Percentiles rank a stretch among this genome's conserved stretches.
Evolutionary conservation across 192 early-diverging fungal species (phyloP).

Genomic region (Backusella psychrophila): DNA sequence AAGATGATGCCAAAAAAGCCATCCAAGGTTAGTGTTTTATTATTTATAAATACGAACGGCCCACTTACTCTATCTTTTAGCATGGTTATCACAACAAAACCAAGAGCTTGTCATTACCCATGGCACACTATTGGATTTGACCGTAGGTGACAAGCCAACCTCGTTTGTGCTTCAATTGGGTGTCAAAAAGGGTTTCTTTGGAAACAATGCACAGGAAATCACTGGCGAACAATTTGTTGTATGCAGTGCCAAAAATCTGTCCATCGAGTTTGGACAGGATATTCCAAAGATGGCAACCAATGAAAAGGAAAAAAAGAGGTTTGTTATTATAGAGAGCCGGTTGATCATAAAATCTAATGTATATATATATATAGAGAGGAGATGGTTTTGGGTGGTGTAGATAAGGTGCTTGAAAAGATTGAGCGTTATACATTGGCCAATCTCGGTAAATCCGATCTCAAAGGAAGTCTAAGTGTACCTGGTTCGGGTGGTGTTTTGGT

Average conservation of each 20-base stretch:
- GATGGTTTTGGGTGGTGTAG: constrained; percentile 43
- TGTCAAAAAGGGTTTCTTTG: constrained; percentile 29
- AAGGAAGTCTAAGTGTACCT: constrained; percentile 33
- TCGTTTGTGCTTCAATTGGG: constrained; percentile 40
- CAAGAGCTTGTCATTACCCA: constrained; percentile 40
- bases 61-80: neutral
- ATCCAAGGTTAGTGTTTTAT: constrained; percentile 10
- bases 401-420: constrained; percentile 34
- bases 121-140: constrained; percentile 35
- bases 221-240: constrained; percentile 7
- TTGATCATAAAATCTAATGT: neutral
- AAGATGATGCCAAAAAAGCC: constrained; percentile 2
- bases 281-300: neutral
- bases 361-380: constrained; percentile 21
- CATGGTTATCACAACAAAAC: neutral
- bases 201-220: neutral
- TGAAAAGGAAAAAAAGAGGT: neutral
- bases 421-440: constrained; percentile 42
- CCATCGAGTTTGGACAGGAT: constrained; percentile 9
- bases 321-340: neutral
- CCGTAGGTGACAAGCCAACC: constrained; percentile 19
- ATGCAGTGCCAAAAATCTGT: neutral
- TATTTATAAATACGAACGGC: neutral
- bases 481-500: constrained; percentile 59
- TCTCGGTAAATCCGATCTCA: constrained; percentile 38